Base-by-base conservation (phyloP, 2,329 filamentous ascomycete species). In the Leptographium lundbergii region DNA sequence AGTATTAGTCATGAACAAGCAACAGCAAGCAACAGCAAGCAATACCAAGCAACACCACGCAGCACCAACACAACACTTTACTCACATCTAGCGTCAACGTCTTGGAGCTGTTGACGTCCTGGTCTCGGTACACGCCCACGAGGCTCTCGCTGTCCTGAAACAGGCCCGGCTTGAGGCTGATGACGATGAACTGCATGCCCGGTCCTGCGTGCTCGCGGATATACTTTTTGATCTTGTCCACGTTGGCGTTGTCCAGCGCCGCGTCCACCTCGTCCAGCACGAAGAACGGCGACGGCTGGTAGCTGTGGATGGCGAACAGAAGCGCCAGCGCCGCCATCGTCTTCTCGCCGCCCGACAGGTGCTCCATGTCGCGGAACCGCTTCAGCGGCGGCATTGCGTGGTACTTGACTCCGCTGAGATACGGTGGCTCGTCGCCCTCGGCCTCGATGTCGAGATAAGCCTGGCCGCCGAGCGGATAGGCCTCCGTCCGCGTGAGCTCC, bases 141-240 rank as follows among this genome's bases (percentile, higher is more conserved):
- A 99, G 73, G 62, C 91, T 95, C 78, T 99, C 91, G 69, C 90
- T 96, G 71, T 95, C 89, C 74, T 99, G 91, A 75, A 97, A 99
- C 59, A 99, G 77, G 1, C 91, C 91, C 0, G 48, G 47, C 80
- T 99, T 99, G 70, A 99, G 80, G 74, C 86, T 91, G 72, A 99
- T 99, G 65, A 99, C 94, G 62, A 99, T 95, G 66, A 99, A 99
- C 72, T 99, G 94, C 91, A 97, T 97, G 17, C 95, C 95, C 1
- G 94, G 94, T 0, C 90, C 89, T 0, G 91, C 89, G 72, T 99
- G 91, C 68, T 95, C 90, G 45, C 87, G 84, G 62, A 99, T 95
- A 69, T 99, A 99, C 72, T 94, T 94, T 64, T 92, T 94, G 72
- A 99, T 91, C 70, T 95, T 91, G 66, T 90, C 87, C 7, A 97